Base-by-base conservation (phyloP, 495 filamentous ascomycete species). In the Glonium stellatum region DNA sequence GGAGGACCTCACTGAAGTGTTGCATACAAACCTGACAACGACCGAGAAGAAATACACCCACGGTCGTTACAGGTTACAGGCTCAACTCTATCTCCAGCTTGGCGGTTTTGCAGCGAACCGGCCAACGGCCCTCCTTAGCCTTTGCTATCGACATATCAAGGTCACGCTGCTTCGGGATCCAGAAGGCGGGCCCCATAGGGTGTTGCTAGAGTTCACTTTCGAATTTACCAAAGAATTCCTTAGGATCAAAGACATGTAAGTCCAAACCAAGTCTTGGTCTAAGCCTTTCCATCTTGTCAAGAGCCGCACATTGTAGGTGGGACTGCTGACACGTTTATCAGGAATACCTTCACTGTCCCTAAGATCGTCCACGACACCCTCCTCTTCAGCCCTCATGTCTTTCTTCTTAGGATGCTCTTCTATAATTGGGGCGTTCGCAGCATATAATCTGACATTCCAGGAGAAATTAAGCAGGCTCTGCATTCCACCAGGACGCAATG, bases 311-410 rank as follows among this genome's bases (percentile, higher is more conserved):
- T n/a, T n/a, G n/a, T n/a, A n/a, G n/a, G n/a, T n/a, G n/a, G n/a
- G 31, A 44, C 4, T 44, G 15, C 21, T 41, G 18, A 58, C 12
- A 34, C 36, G 3, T 58, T 49, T 34, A 2, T 31, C 18, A 75
- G 70, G 52, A 71, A 73, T 58, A 73, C 60, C 49, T 76, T 72
- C 62, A 65, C 68, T 37, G 51, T 76, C 15, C 72, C 70, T 9
- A 67, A 76, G 47, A 73, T 76, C 46, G 71, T 76, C 27, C 72
- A 72, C 60, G 64, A 76, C 58, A 70, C 70, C 0, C 59, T 75
- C 27, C 55, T 75, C 51, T 61, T 73, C 22, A 73, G 69, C 54
- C 71, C 71, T 5, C 61, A 75, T 63, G 63, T 74, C 34, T 68
- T 69, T 55, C 59, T 75, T 22, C 60, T 76, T 57, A 66, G 73